phyloP scores from a whole-genome alignment of 192 early-diverging fungal species.

The Backusella luteola region DNA sequence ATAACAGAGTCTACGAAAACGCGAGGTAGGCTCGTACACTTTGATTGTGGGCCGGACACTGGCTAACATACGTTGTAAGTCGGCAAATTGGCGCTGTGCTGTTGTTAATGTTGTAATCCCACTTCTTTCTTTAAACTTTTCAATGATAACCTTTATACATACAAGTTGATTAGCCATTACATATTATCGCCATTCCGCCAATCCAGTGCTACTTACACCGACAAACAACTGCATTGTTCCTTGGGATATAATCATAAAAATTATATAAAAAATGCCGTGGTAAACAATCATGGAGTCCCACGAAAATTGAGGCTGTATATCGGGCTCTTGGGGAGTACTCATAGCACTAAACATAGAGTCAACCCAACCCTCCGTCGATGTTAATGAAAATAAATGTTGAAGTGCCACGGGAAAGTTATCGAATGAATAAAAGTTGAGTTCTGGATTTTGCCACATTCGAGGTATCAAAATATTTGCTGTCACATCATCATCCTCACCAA shows the following conservation, averaged over 20 bases:
- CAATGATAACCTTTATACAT: slow-evolving; percentile 52
- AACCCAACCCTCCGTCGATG: slow-evolving; percentile 58
- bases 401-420: slow-evolving; percentile 49
- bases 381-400: slow-evolving; percentile 47
- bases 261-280: slow-evolving; percentile 25
- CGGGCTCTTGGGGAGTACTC: slow-evolving; percentile 32
- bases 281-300: slow-evolving; percentile 26
- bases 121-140: slow-evolving; percentile 52
- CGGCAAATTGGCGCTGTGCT: slow-evolving; percentile 50
- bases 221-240: slow-evolving; percentile 36
- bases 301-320: slow-evolving; percentile 22
- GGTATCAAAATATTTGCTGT: slow-evolving; percentile 34
- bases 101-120: slow-evolving; percentile 54
- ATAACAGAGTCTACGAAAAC: slow-evolving; percentile 38
- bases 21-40: slow-evolving; percentile 33
- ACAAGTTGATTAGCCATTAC: slow-evolving; percentile 8
- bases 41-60: slow-evolving; percentile 48
- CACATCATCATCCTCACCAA: slow-evolving; percentile 9
- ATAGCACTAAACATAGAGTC: slow-evolving; percentile 34
- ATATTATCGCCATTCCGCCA: neutral
- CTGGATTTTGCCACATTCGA: slow-evolving; percentile 55
- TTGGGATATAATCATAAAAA: slow-evolving; percentile 36
- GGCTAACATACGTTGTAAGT: slow-evolving; percentile 49
- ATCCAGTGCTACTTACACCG: slow-evolving; percentile 21
- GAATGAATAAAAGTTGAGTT: slow-evolving; percentile 43